A percentile compares a stretch with the other conserved stretches of the same genome.
These are phyloP conservation scores for Tylopilus sp. DNA, from an alignment of 768 basidiomycete genomes.

Conservation along the genomic window DNA sequence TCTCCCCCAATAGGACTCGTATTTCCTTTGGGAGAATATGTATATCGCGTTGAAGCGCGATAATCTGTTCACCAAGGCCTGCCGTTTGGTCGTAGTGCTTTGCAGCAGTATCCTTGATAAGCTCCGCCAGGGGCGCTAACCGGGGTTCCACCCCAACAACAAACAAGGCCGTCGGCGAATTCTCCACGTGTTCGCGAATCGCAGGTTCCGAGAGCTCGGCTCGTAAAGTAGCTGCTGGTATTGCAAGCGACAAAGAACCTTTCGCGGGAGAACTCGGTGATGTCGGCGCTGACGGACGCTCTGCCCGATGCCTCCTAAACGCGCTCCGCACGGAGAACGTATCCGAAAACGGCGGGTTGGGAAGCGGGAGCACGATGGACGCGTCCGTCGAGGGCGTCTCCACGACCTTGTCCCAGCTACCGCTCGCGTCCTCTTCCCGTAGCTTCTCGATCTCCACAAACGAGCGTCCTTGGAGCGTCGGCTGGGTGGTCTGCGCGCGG, in stretches of 20 bases:
- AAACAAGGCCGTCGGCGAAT: constrained; percentile 9
- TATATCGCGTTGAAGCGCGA: constrained; percentile 32
- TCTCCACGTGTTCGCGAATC: constrained; percentile 17
- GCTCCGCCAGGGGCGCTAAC: constrained; percentile 29
- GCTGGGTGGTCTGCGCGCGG: constrained; percentile 20
- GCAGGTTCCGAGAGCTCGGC: constrained; percentile 21
- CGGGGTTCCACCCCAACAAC: constrained; percentile 12
- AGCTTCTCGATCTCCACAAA: constrained; percentile 27
- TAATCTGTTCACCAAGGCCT: constrained; percentile 32
- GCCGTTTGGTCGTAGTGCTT: constrained; percentile 36
- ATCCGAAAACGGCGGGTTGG: constrained; percentile 10
- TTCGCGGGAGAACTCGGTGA: constrained; percentile 14
- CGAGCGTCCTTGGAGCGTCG: constrained; percentile 9
- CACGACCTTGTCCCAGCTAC: not conserved
- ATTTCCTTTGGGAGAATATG: constrained; percentile 29
- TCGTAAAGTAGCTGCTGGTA: constrained; percentile 6
- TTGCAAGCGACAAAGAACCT: not conserved
- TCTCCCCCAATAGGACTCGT: constrained; percentile 11
- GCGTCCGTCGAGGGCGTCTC: constrained; percentile 21
- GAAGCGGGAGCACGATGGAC: constrained; percentile 26
- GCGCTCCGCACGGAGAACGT: constrained; percentile 21
- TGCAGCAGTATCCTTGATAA: constrained; percentile 34
- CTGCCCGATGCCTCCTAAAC: constrained; percentile 14
- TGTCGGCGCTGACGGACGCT: not conserved
- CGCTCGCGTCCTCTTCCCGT: constrained; percentile 4